These are phyloP conservation scores for Teratosphaeria gauchensis DNA, from an alignment of 2,329 filamentous ascomycete species.

Conservation along the genomic window DNA sequence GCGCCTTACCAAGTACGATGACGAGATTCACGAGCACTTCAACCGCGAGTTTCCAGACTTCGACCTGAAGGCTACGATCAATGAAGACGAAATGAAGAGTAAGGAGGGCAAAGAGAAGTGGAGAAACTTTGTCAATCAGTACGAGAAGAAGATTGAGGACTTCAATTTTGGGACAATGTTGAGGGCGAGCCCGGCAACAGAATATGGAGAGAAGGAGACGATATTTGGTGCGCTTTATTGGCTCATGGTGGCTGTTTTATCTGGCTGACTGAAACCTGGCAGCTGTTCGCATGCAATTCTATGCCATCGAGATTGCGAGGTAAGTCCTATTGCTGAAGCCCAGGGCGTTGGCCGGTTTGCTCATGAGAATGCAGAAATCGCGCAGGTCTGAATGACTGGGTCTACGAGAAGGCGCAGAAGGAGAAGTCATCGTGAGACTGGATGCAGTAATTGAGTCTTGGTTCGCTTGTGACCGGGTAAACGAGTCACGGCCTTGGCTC, in stretches of 20 bases:
- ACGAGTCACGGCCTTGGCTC: not conserved
- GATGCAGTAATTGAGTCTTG: not conserved
- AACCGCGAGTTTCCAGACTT: constrained; percentile 85
- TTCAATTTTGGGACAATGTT: constrained; percentile 98
- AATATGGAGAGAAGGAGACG: constrained; percentile 81
- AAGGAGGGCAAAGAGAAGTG: constrained; percentile 88
- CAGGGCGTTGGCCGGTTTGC: constrained; percentile 3
- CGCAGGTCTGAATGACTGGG: constrained; percentile 88
- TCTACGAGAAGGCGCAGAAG: constrained; percentile 65
- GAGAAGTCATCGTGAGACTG: constrained; percentile 36
- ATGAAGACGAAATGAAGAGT: constrained; percentile 97
- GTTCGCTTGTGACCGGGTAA: not conserved
- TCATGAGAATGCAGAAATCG: constrained; percentile 52
- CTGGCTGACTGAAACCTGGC: not conserved
- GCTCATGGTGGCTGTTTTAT: not conserved
- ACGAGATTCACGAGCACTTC: constrained; percentile 89
- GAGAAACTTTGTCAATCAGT: constrained; percentile 87
- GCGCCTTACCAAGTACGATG: constrained; percentile 85
- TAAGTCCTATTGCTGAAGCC: constrained; percentile 28
- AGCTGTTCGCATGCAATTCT: constrained; percentile 72
- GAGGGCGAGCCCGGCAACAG: constrained; percentile 63
- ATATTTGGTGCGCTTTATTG: constrained; percentile 63
- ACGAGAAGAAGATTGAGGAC: constrained; percentile 91
- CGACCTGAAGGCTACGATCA: constrained; percentile 66
- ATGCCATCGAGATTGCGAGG: constrained; percentile 67